These are phyloP conservation scores for Xylaria nigripes DNA, from an alignment of 495 filamentous ascomycete species.

Conservation along the genomic window DNA sequence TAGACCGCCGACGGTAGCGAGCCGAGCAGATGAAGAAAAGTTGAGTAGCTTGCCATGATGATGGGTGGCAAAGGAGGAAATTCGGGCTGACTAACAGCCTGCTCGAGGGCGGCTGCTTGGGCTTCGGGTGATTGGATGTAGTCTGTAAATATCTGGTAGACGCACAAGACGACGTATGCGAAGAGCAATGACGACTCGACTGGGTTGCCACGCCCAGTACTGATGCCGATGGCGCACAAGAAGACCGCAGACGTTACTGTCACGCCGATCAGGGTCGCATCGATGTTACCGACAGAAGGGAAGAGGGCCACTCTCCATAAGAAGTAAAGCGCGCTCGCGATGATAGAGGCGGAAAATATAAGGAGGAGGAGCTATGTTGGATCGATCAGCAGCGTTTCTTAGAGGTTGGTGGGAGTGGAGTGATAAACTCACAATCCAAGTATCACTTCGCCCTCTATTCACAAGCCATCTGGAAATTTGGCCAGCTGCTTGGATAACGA, in stretches of 20 bases:
- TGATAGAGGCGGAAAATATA: conserved; percentile 77
- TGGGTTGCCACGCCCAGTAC: conserved; percentile 86
- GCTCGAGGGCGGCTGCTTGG: conserved; percentile 42
- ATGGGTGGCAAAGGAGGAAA: conserved; percentile 93
- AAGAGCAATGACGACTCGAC: conserved; percentile 94
- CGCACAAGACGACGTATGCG: conserved; percentile 91
- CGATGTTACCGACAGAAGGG: conserved; percentile 86
- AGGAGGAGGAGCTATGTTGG: conserved; percentile 68
- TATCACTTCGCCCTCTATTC: conserved; percentile 83
- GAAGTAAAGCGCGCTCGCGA: conserved; percentile 92
- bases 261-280: conserved; percentile 85
- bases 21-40: conserved; percentile 74
- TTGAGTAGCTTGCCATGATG: conserved; percentile 97
- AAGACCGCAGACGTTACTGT: conserved; percentile 87
- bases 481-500: conserved; percentile 91
- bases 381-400: conserved; percentile 21
- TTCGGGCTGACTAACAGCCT: conserved; percentile 53
- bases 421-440: conserved; percentile 77
- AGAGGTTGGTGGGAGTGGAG: background rate
- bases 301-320: conserved; percentile 91
- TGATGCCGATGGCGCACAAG: conserved; percentile 88
- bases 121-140: conserved; percentile 69
- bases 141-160: conserved; percentile 99
- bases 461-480: conserved; percentile 95
- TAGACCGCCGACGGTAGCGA: conserved; percentile 75